Conservation (phyloP, 164 flowering plant genomes). For the Chimonanthus praecox region DNA sequence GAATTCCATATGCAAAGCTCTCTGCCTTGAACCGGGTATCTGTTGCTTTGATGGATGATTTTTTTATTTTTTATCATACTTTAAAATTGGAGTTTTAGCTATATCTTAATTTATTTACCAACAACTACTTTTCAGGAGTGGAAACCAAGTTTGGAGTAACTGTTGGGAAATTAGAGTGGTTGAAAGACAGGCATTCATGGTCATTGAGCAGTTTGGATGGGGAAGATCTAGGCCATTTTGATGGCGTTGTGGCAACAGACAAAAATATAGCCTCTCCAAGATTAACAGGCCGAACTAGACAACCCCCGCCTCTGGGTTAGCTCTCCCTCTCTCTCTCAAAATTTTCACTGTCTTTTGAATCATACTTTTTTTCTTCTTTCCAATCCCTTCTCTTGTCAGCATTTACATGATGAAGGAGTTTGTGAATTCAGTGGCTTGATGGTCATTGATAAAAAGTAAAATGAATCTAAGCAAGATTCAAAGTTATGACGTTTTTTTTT, state of each 20-base stretch:
- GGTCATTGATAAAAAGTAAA: too few relatives aligned
- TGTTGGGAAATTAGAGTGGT: slow-evolving; percentile 70
- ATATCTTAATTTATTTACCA: not conserved
- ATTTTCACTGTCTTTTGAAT: not conserved
- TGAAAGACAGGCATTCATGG: slow-evolving; percentile 47
- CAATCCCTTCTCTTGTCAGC: too few relatives aligned
- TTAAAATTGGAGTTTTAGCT: not conserved
- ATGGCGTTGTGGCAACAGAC: slow-evolving; percentile 74
- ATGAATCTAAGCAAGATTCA: too few relatives aligned
- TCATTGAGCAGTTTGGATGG: slow-evolving; percentile 54
- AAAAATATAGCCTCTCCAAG: slow-evolving; percentile 54
- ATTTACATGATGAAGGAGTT: too few relatives aligned
- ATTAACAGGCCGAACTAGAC: slow-evolving; percentile 43
- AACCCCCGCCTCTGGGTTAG: slow-evolving; percentile 62
- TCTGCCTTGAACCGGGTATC: slow-evolving; percentile 61
- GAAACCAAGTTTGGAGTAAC: slow-evolving; percentile 55
- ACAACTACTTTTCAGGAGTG: slow-evolving; percentile 37
- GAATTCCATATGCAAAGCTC: slow-evolving; percentile 73
- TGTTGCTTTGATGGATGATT: not conserved
- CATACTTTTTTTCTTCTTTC: not conserved
- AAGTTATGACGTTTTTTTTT: too few relatives aligned
- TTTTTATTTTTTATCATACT: not conserved
- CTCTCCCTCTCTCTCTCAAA: not conserved
- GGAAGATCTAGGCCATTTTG: slow-evolving; percentile 53
- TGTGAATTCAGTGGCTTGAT: not conserved